phyloP scores from a whole-genome alignment of 169 alveolate genomes.

The Neospora caninum region DNA sequence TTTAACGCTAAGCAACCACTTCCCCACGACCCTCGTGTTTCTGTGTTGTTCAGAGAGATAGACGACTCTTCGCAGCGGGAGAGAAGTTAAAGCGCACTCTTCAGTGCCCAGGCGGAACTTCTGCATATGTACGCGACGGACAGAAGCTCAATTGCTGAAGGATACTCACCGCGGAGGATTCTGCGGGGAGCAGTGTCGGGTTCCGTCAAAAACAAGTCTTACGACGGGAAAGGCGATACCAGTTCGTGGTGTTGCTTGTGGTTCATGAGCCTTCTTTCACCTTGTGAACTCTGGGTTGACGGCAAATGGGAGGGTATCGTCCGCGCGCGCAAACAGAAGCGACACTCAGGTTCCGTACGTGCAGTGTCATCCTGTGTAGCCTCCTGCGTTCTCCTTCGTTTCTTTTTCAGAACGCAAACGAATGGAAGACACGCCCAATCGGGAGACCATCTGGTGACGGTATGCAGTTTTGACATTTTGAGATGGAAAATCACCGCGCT shows the following conservation, averaged over 20 bases:
- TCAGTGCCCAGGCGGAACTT: background rate
- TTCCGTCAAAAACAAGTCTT: background rate
- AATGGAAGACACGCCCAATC: background rate
- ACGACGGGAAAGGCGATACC: too few relatives aligned
- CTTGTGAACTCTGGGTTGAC: too few relatives aligned
- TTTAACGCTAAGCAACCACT: too few relatives aligned
- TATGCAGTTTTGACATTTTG: background rate
- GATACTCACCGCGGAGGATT: background rate
- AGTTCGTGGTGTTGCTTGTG: too few relatives aligned
- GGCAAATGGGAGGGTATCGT: too few relatives aligned
- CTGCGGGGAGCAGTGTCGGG: background rate
- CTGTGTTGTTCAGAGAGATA: background rate
- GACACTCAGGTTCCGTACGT: too few relatives aligned
- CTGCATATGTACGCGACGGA: background rate
- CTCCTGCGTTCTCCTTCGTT: too few relatives aligned
- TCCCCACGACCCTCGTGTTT: background rate
- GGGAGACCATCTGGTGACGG: background rate
- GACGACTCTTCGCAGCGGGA: constrained; percentile 4
- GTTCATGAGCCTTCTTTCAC: too few relatives aligned
- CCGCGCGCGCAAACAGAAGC: too few relatives aligned
- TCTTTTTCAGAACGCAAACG: background rate
- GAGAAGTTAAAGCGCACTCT: background rate
- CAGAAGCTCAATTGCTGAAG: background rate
- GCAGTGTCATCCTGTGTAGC: too few relatives aligned
- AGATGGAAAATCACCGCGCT: background rate